Evolutionary conservation across 2,329 filamentous ascomycete species (phyloP).

Genomic region (Pezicula neosporulosa): DNA sequence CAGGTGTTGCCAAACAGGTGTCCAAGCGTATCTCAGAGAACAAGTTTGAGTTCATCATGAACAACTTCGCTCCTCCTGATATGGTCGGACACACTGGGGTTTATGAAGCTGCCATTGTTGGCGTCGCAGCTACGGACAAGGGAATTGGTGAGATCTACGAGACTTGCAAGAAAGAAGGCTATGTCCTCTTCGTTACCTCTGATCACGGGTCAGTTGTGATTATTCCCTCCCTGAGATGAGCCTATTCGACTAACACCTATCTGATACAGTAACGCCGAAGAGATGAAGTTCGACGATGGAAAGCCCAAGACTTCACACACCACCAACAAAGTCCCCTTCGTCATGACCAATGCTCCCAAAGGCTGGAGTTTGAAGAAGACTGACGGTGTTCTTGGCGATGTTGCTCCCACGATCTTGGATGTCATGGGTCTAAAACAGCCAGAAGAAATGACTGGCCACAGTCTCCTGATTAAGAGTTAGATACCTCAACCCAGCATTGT

Average conservation of each 20-base stretch:
- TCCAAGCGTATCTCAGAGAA: constrained; percentile 80
- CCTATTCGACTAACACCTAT: constrained; percentile 19
- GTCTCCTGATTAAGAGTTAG: constrained; percentile 70
- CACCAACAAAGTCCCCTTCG: constrained; percentile 94
- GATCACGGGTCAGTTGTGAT: constrained; percentile 71
- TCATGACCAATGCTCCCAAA: constrained; percentile 95
- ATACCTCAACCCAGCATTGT: constrained; percentile 13
- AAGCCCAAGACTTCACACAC: constrained; percentile 98
- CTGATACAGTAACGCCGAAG: constrained; percentile 72
- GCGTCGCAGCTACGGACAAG: constrained; percentile 82
- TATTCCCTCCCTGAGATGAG: neutral
- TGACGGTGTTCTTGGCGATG: constrained; percentile 90
- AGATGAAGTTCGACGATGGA: constrained; percentile 96
- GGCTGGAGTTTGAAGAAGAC: constrained; percentile 77
- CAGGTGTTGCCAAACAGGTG: constrained; percentile 84
- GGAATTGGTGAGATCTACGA: constrained; percentile 92
- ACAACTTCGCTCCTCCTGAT: constrained; percentile 98
- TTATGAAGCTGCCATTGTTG: constrained; percentile 89
- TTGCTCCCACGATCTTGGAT: constrained; percentile 88
- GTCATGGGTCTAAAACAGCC: constrained; percentile 90
- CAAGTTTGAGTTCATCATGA: constrained; percentile 96
- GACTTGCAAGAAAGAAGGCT: constrained; percentile 88
- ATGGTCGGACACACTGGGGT: constrained; percentile 99
- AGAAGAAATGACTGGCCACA: constrained; percentile 86
- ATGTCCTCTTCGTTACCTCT: constrained; percentile 90